Percentiles rank a stretch among this genome's conserved stretches.
Conservation (phyloP, 805 yeast genomes). For the Blastobotrys attinorum region DNA sequence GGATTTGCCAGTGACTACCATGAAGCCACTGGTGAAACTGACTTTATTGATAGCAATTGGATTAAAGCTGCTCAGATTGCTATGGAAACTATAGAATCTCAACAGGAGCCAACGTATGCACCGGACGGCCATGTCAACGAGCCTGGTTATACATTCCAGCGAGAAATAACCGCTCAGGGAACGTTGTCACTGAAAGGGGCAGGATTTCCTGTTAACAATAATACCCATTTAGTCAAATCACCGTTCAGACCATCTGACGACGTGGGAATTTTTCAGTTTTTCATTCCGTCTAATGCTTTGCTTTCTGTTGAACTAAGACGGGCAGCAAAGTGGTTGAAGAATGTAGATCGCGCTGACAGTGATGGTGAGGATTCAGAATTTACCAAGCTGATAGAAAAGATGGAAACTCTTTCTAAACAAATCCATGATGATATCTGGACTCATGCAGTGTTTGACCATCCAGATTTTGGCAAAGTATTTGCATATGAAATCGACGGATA, state of each 20-base stretch:
- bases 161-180: conserved; percentile 59
- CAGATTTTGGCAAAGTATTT: conserved; percentile 63
- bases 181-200: conserved; percentile 66
- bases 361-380: no score
- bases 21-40: conserved; percentile 16
- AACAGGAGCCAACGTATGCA: conserved; percentile 47
- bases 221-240: conserved; percentile 63
- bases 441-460: conserved; percentile 59
- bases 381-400: background rate
- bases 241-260: conserved; percentile 89
- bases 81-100: conserved; percentile 47
- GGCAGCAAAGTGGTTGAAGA: conserved; percentile 19
- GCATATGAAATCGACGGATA: conserved; percentile 89
- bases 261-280: conserved; percentile 70
- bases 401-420: conserved; percentile 16
- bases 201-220: conserved; percentile 74
- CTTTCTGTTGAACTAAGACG: conserved; percentile 54
- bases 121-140: conserved; percentile 39
- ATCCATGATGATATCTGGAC: conserved; percentile 51
- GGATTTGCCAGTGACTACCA: conserved; percentile 67
- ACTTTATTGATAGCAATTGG: conserved; percentile 49
- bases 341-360: conserved; percentile 2
- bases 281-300: conserved; percentile 82
- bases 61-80: conserved; percentile 46
- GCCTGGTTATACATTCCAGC: conserved; percentile 58